Percentiles rank a stretch among this genome's conserved stretches.
phyloP scores from a whole-genome alignment of 2,329 filamentous ascomycete genomes.

The Paramyrothecium sp. region DNA sequence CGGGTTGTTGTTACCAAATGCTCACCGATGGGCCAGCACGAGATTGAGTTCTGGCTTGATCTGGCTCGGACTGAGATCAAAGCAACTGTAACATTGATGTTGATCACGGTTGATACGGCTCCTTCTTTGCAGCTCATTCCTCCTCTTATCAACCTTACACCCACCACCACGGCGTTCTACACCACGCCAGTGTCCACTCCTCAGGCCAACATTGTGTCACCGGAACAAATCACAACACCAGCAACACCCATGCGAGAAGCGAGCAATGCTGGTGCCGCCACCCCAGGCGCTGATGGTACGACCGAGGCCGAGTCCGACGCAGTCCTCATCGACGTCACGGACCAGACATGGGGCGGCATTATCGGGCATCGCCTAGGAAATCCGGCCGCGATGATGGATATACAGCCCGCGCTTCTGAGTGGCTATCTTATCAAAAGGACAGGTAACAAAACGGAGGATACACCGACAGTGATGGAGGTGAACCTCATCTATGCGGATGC shows the following conservation, averaged over 20 bases:
- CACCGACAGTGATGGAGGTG: slow-evolving; percentile 61
- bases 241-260: slow-evolving; percentile 44
- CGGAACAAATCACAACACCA: slow-evolving; percentile 55
- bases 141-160: slow-evolving; percentile 47
- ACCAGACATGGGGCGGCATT: slow-evolving; percentile 75
- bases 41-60: slow-evolving; percentile 59
- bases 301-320: slow-evolving; percentile 53
- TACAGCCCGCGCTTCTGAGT: slow-evolving; percentile 58
- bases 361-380: slow-evolving; percentile 65
- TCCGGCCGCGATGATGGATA: slow-evolving; percentile 52
- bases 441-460: slow-evolving; percentile 53
- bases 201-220: slow-evolving; percentile 56
- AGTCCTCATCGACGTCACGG: slow-evolving; percentile 68
- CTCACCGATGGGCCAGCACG: slow-evolving; percentile 64
- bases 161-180: slow-evolving; percentile 44
- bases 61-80: slow-evolving; percentile 52
- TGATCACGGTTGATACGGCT: slow-evolving; percentile 64
- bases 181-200: slow-evolving; percentile 70
- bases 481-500: slow-evolving; percentile 61
- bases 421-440: slow-evolving; percentile 66
- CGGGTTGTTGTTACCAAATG: slow-evolving; percentile 73
- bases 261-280: slow-evolving; percentile 37
- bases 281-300: slow-evolving; percentile 40
- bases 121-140: slow-evolving; percentile 64
- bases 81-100: slow-evolving; percentile 51